A percentile compares a stretch with the other conserved stretches of the same genome.
phyloP scores from a whole-genome alignment of 2,329 filamentous ascomycete genomes.

The Epichloe aotearoae region DNA sequence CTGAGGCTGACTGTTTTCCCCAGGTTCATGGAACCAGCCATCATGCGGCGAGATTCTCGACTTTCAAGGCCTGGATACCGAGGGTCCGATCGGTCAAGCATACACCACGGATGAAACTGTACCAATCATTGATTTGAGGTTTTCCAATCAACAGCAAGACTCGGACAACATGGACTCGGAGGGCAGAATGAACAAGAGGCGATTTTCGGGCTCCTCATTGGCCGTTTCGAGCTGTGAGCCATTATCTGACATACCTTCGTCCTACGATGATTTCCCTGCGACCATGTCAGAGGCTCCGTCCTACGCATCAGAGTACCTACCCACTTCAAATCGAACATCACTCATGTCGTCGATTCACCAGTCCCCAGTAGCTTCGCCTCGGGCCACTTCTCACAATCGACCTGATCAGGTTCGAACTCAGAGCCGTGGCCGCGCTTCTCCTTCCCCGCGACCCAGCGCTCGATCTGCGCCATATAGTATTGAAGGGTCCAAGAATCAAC shows the following conservation, averaged over 20 bases:
- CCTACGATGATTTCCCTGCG: conserved; percentile 58
- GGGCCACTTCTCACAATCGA: conserved; percentile 47
- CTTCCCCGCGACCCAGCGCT: conserved; percentile 54
- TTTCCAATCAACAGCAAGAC: conserved; percentile 33
- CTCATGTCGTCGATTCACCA: conserved; percentile 57
- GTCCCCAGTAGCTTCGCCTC: conserved; percentile 60
- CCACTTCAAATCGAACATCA: conserved; percentile 54
- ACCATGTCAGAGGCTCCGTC: conserved; percentile 54
- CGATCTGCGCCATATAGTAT: conserved; percentile 59
- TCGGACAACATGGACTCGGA: conserved; percentile 37
- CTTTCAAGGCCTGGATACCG: conserved; percentile 39
- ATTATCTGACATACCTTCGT: conserved; percentile 54
- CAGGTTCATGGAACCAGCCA: conserved; percentile 36
- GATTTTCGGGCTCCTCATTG: conserved; percentile 61
- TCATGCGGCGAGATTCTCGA: conserved; percentile 44
- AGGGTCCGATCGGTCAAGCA: conserved; percentile 48
- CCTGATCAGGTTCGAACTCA: conserved; percentile 49
- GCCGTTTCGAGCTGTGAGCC: conserved; percentile 55
- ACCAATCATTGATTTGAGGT: conserved; percentile 48
- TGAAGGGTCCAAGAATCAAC: conserved; percentile 53
- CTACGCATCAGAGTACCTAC: conserved; percentile 53
- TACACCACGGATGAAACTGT: conserved; percentile 51
- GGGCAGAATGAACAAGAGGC: conserved; percentile 39
- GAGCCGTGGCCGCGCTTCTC: conserved; percentile 58
- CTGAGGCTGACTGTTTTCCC: neutral